Base-by-base conservation (phyloP, 306 rosid genomes). In the Pterocarpus macrocarpus region DNA sequence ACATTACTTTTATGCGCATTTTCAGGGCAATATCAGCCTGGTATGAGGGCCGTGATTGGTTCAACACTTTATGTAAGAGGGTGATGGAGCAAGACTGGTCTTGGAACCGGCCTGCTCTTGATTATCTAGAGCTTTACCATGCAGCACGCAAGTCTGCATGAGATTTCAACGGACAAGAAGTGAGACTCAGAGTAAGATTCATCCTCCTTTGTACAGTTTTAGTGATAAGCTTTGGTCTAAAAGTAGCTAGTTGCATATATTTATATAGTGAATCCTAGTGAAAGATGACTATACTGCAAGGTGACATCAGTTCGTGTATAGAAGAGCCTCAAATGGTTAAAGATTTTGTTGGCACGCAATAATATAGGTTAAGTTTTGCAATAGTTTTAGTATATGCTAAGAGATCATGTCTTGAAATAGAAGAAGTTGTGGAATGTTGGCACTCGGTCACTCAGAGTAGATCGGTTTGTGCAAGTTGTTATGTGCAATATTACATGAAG, bases 81-180 rank as follows among this genome's bases (percentile, higher is more conserved):
- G 97, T 90, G 82, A 96, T 93, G 99, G 94, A 93, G 90, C 99
- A 92, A 89, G 97, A 96, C 77, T 96, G 99, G 99, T 96, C 99
- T 81, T 96, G 99, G 99, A 93, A 96, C 69, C 90, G 93, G 17
- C 99, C 99, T 38, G 97, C 99, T 39, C 98, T 96, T 2, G 98
- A 92, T 63, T 96, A 96, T 81, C 67, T 93, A 92, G 98, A 96
- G 82, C 97, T 96, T 84, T 96, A 93, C 80, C 99, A 93, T 68
- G 87, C 99, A 68, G 99, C 97, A 68, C 79, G 89, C 53, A 96
- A 90, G 75, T 82, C 90, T 69, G 69, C 7, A 14, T 38, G 75
- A 71, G 77, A 84, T 68, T 76, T 82, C 49, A 64, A 72, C 53
- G 16, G 77, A 35, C 35, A 75, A 63, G 52, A 39, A 61, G 55